phyloP scores from a whole-genome alignment of 2,329 filamentous ascomycete genomes.

The Bertia moriformis region DNA sequence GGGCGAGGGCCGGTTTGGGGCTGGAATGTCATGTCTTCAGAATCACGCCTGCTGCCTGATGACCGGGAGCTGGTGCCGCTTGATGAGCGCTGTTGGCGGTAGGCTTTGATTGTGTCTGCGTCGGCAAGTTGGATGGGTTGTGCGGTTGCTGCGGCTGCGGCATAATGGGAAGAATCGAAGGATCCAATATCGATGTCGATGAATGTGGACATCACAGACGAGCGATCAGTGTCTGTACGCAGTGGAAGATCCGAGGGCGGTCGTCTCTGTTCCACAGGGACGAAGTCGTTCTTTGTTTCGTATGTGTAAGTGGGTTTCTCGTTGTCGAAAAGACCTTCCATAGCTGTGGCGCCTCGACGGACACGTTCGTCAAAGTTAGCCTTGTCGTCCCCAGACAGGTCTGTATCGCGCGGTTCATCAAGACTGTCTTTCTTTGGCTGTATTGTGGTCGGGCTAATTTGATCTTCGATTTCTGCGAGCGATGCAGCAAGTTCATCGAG shows the following conservation, averaged over 20 bases:
- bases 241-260: constrained; percentile 39
- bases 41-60: constrained; percentile 11
- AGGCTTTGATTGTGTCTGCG: constrained; percentile 39
- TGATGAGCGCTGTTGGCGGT: constrained; percentile 23
- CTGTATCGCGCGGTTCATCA: constrained; percentile 5
- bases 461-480: constrained; percentile 23
- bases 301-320: constrained; percentile 40
- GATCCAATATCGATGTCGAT: constrained; percentile 41
- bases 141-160: constrained; percentile 30
- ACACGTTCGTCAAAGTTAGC: constrained; percentile 40
- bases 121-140: constrained; percentile 33
- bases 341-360: constrained; percentile 35
- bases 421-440: constrained; percentile 4
- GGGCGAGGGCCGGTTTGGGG: constrained; percentile 20
- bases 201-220: constrained; percentile 28
- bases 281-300: constrained; percentile 32
- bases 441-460: constrained; percentile 11
- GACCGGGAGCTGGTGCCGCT: constrained; percentile 7
- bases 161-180: constrained; percentile 31
- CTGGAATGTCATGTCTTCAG: constrained; percentile 14
- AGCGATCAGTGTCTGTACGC: constrained; percentile 25
- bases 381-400: constrained; percentile 25
- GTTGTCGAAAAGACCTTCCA: constrained; percentile 42
- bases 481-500: constrained; percentile 27
- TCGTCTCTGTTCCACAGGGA: constrained; percentile 22